Conservation (phyloP, 805 yeast genomes). For the fission yeast (Schizosaccharomyces pombe) region DNA sequence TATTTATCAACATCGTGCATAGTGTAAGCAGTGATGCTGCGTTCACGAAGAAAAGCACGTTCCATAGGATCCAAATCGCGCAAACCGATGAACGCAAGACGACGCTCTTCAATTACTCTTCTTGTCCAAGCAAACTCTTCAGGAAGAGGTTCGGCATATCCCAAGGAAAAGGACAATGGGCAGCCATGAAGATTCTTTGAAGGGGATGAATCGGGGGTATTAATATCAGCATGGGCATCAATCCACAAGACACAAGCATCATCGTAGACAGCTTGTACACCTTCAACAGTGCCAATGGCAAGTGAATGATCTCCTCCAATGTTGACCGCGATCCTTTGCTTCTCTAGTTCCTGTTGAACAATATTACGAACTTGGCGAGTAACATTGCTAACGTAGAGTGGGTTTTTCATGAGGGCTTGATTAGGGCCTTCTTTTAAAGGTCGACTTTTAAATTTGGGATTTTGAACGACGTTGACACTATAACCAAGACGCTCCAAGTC, state of each 20-base stretch:
- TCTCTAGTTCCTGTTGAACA: constrained; percentile 27
- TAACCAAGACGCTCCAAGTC: constrained; percentile 53
- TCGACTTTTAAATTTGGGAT: constrained; percentile 14
- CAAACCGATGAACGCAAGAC: constrained; percentile 77
- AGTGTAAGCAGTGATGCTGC: constrained; percentile 61
- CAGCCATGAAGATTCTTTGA: constrained; percentile 92
- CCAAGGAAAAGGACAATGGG: constrained; percentile 78
- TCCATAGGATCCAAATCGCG: constrained; percentile 84
- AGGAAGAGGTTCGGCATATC: constrained; percentile 35
- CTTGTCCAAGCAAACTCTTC: constrained; percentile 74
- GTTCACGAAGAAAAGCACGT: constrained; percentile 42
- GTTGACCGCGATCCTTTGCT: constrained; percentile 45
- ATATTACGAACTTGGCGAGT: constrained; percentile 38
- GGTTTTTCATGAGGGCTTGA: constrained; percentile 38
- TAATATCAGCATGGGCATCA: constrained; percentile 95
- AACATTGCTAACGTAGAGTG: constrained; percentile 54
- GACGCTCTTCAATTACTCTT: constrained; percentile 34
- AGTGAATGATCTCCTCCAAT: constrained; percentile 94
- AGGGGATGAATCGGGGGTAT: constrained; percentile 60
- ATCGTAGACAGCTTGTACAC: constrained; percentile 54
- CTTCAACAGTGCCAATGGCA: constrained; percentile 80
- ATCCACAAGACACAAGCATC: constrained; percentile 85
- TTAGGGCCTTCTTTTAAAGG: constrained; percentile 26
- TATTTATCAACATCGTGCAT: constrained; percentile 91
- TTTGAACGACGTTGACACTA: constrained; percentile 24